phyloP scores from a whole-genome alignment of 2,329 filamentous ascomycete species.

The Didymella glomerata region DNA sequence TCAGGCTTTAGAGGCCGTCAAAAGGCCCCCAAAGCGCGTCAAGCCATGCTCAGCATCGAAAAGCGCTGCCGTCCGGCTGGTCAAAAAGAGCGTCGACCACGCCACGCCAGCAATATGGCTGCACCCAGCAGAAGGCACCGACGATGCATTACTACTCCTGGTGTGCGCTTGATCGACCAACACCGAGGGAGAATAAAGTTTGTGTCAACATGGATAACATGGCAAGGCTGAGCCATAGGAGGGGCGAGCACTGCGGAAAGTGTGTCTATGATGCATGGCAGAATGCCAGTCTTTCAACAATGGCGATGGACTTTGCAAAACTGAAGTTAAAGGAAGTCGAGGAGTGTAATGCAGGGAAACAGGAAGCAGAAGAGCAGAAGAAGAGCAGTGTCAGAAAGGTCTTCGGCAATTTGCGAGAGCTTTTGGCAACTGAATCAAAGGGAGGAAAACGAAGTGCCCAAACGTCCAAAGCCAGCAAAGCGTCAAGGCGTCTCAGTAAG shows the following conservation, averaged over 20 bases:
- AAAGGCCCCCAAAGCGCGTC: neutral
- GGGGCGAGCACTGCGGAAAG: neutral
- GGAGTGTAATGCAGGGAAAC: neutral
- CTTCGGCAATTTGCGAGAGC: neutral
- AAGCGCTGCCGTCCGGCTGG: neutral
- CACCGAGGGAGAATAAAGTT: neutral
- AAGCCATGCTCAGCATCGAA: neutral
- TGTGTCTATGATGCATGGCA: neutral
- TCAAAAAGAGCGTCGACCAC: neutral
- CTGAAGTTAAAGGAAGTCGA: neutral
- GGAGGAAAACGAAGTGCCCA: neutral
- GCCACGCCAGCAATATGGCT: neutral
- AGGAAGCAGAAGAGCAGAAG: neutral
- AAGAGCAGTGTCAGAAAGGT: neutral
- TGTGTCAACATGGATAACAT: neutral
- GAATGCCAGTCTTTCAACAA: neutral
- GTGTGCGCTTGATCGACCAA: neutral
- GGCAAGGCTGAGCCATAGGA: neutral
- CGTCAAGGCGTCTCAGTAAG: neutral
- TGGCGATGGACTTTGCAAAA: too few relatives aligned
- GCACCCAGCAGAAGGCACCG: neutral
- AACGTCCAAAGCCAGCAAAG: neutral
- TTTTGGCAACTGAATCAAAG: neutral
- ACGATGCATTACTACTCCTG: slow-evolving; percentile 1
- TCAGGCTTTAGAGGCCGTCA: neutral